Evolutionary conservation across 2,329 filamentous ascomycete genomes (phyloP).

Genomic region (Xylariomycetidae sp.): DNA sequence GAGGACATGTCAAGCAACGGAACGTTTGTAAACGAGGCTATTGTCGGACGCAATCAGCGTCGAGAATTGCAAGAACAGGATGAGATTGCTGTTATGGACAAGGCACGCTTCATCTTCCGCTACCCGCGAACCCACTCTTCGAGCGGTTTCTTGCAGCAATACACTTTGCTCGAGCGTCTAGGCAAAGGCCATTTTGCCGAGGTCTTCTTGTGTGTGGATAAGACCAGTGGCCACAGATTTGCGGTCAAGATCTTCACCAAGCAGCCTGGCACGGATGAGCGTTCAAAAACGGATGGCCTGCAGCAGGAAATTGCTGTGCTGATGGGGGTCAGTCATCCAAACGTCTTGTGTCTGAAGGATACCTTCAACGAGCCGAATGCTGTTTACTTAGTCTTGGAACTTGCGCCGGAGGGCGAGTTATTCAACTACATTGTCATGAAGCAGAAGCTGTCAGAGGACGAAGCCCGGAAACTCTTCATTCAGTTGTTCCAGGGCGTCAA

Average conservation of each 20-base stretch:
- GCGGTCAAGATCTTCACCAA: conserved; percentile 96
- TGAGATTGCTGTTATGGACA: conserved; percentile 80
- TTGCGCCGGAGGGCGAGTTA: conserved; percentile 87
- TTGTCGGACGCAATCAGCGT: conserved; percentile 87
- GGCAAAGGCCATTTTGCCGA: conserved; percentile 95
- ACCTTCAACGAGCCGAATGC: conserved; percentile 89
- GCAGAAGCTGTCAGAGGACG: conserved; percentile 76
- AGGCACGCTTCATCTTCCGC: conserved; percentile 83
- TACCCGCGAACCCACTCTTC: conserved; percentile 73
- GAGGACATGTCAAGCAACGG: conserved; percentile 96
- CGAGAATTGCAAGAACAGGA: conserved; percentile 85
- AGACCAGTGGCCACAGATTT: conserved; percentile 71
- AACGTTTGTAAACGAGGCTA: conserved; percentile 88
- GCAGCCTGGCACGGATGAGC: conserved; percentile 73
- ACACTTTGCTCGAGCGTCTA: conserved; percentile 74
- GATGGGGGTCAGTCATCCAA: conserved; percentile 95
- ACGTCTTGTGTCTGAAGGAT: conserved; percentile 87
- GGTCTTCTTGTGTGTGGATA: conserved; percentile 86
- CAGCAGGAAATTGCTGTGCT: conserved; percentile 95
- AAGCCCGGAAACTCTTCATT: conserved; percentile 79
- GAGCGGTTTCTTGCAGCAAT: conserved; percentile 79
- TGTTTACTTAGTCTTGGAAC: conserved; percentile 85
- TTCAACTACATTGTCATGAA: conserved; percentile 95
- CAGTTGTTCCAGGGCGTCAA: conserved; percentile 93
- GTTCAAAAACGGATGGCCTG: conserved; percentile 74